Base-by-base conservation (phyloP, 2,329 filamentous ascomycete species). In the Fusarium nelsonii region DNA sequence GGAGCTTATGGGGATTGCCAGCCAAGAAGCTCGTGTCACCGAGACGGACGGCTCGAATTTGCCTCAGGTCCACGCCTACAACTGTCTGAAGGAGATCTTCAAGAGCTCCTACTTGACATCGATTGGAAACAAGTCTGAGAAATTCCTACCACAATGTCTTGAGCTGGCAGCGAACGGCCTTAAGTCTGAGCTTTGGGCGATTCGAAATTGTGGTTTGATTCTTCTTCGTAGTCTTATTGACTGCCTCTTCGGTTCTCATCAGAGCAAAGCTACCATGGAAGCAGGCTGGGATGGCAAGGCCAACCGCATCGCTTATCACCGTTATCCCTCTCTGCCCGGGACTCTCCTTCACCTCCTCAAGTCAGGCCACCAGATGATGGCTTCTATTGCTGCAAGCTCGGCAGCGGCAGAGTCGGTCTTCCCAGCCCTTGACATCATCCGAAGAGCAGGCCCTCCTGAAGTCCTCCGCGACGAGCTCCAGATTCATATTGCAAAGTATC, bases 41-140 rank as follows among this genome's bases (percentile, higher is more conserved):
- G 84, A 88, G 61, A 88, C 86, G 1, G 88, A 90, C 60, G 88
- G 85, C 32, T 86, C 86, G 3, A 90, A 91, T 40, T 81, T 98
- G 6, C 91, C 94, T 1, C 95, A 99, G 78, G 96, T 99, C 0
- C 96, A 99, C 78, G 94, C 96, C 0, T 87, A 97, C 76, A 99
- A 99, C 77, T 97, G 92, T 64, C 82, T 99, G 59, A 96, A 96
- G 76, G 94, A 97, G 69, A 90, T 97, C 3, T 96, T 97, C 79
- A 95, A 92, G 59, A 94, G 91, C 70, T 93, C 93, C 0, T 88
- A 89, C 50, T 84, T 98, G 18, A 85, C 92, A 0, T 88, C 89
- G 34, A 84, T 97, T 20, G 87, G 92, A 30, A 88, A 88, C 57
- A 86, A 87, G 54, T 92, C 93, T 0, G 93, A 97, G 73, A 83